Evolutionary conservation across 2,329 filamentous ascomycete species (phyloP), one percentile per base, ranked within the genome.

Genomic region (Neoascochyta sp.): DNA sequence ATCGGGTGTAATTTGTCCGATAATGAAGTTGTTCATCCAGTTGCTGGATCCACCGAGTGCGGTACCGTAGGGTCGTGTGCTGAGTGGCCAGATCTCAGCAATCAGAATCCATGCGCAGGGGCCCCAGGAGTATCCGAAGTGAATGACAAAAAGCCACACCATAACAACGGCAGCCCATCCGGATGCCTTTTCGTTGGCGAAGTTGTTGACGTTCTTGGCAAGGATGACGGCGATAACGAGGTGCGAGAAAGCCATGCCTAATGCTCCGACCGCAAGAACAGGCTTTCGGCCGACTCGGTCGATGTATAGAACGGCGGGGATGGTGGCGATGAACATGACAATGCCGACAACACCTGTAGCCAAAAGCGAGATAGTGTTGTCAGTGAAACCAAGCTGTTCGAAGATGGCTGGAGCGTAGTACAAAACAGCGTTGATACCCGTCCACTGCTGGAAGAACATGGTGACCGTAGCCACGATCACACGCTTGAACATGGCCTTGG

Each of bases 71-170:
- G 83, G 75, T 6, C 52, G 73, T 7, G 78, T 78, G 35, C 75
- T 80, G 4, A 86, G 63, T 0, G 83, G 83, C 78, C 80, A 88
- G 22, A 88, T 77, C 61, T 87, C 83, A 2, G 81, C 76, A 1
- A 86, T 74, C 32, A 88, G 70, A 38, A 86, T 83, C 83, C 83
- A 87, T 0, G 79, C 75, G 47, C 78, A 81, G 3, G 82, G 83
- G 0, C 82, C 81, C 83, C 83, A 88, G 0, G 74, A 79, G 54
- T 85, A 86, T 16, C 80, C 84, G 50, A 88, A 88, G 59, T 83
- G 75, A 16, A 85, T 67, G 16, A 85, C 78, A 43, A 84, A 87
- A 0, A 88, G 68, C 82, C 83, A 87, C 7, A 84, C 77, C 75
- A 84, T 81, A 29, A 58, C 69, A 5, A 76, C 80, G 0, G 81